These are phyloP conservation scores for Dalbergia cochinchinensis DNA, from an alignment of 306 rosid species.

Conservation along the genomic window DNA sequence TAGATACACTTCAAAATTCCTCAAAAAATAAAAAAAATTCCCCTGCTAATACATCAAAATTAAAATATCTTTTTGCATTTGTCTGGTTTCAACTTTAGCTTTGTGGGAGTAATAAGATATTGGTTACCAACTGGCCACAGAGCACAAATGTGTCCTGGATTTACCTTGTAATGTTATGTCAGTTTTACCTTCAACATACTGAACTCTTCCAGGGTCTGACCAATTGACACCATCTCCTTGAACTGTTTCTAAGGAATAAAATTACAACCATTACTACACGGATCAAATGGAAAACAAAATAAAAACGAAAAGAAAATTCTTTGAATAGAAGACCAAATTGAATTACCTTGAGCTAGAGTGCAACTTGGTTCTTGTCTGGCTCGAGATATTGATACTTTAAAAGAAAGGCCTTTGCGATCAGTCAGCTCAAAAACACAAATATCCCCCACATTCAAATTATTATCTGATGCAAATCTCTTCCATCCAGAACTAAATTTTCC, in stretches of 20 bases:
- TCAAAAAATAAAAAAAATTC: too few relatives aligned
- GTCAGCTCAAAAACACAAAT: constrained; percentile 32
- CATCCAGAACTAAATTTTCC: constrained; percentile 42
- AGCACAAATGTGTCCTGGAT: too few relatives aligned
- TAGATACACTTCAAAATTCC: too few relatives aligned
- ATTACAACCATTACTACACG: neutral
- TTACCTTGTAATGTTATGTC: too few relatives aligned
- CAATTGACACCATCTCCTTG: neutral
- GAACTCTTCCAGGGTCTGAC: neutral
- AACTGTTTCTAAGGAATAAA: neutral
- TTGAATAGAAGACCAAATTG: neutral
- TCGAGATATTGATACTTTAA: constrained; percentile 19
- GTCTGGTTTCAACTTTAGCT: too few relatives aligned
- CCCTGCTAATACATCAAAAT: too few relatives aligned
- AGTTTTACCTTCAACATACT: neutral
- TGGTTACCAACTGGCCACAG: too few relatives aligned
- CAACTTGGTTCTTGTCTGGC: neutral
- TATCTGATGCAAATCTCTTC: constrained; percentile 44
- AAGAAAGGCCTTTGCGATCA: neutral
- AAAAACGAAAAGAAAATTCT: neutral
- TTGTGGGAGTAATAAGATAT: too few relatives aligned
- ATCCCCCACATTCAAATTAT: constrained; percentile 41
- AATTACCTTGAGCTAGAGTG: constrained; percentile 22
- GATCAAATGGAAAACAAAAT: neutral
- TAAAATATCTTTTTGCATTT: too few relatives aligned